These are phyloP conservation scores for Rhodomyrtus tomentosa DNA, from an alignment of 345 rosid genomes.

Conservation along the genomic window DNA sequence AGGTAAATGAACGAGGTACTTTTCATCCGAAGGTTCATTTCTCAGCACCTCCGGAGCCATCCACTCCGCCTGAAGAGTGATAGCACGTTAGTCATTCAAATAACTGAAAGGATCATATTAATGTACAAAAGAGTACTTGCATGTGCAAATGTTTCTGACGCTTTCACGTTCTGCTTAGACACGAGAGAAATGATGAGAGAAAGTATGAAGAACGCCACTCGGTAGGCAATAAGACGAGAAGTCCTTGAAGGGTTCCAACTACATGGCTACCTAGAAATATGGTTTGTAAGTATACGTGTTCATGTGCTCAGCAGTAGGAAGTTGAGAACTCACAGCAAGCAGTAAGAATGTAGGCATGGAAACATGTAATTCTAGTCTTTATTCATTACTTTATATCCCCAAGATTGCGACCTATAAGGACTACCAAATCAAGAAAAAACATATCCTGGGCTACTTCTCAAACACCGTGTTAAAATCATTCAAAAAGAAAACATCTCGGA, in stretches of 20 bases:
- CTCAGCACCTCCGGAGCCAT: conserved; percentile 98
- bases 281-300: not conserved
- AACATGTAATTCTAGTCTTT: not conserved
- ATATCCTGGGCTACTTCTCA: not conserved
- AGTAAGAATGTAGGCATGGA: not conserved
- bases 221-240: not conserved
- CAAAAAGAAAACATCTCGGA: not conserved
- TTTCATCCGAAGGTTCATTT: conserved; percentile 94
- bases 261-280: not conserved
- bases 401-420: not conserved
- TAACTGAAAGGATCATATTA: not conserved
- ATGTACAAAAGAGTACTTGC: not conserved
- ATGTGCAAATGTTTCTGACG: not conserved
- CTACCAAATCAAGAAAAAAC: not conserved
- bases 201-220: not conserved
- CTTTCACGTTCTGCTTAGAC: not conserved
- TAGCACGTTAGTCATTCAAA: not conserved
- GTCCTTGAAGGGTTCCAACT: not conserved
- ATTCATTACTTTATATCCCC: not conserved
- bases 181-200: not conserved
- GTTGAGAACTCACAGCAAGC: not conserved
- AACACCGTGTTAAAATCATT: not conserved
- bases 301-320: not conserved
- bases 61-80: conserved; percentile 79
- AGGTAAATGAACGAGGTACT: conserved; percentile 25